Conservation (phyloP, 2,329 filamentous ascomycete genomes). For the Macrophomina pseudophaseolina region DNA sequence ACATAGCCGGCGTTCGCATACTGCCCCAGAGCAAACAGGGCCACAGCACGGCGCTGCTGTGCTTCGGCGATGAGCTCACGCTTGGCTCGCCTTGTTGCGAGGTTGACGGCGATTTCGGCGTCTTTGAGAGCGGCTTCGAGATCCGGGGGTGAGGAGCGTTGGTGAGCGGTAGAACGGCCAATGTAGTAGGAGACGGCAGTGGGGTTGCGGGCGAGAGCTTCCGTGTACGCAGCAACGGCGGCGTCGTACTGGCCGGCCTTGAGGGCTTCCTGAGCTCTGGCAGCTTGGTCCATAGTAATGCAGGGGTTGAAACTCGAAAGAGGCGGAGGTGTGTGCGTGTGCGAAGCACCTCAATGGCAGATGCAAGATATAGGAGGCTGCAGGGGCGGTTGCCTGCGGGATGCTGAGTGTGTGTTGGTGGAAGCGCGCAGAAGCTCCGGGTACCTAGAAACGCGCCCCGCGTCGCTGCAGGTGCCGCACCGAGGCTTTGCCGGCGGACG, state of each 20-base stretch:
- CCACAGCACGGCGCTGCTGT: slow-evolving; percentile 78
- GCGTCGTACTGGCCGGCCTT: slow-evolving; percentile 66
- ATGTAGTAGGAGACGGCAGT: slow-evolving; percentile 79
- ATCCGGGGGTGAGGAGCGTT: slow-evolving; percentile 62
- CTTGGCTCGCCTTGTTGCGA: slow-evolving; percentile 74
- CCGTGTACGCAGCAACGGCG: slow-evolving; percentile 68
- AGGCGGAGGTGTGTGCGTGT: background rate
- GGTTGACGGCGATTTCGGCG: slow-evolving; percentile 58
- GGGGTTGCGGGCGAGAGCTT: slow-evolving; percentile 68
- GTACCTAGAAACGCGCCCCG: background rate
- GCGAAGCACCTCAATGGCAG: background rate
- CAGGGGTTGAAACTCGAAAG: background rate
- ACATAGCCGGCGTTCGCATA: slow-evolving; percentile 78
- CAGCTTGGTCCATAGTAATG: slow-evolving; percentile 54
- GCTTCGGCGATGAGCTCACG: slow-evolving; percentile 79
- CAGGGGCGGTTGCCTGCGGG: background rate
- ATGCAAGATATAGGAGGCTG: background rate
- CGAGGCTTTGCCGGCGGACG: background rate
- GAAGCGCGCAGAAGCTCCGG: slow-evolving; percentile 23
- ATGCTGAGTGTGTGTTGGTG: background rate
- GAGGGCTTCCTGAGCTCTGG: slow-evolving; percentile 66
- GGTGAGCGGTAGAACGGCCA: slow-evolving; percentile 78
- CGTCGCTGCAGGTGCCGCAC: background rate
- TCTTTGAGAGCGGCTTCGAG: slow-evolving; percentile 51
- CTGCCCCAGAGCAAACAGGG: slow-evolving; percentile 70